phyloP scores from a whole-genome alignment of 2,329 filamentous ascomycete species.

The Xylariaceae sp. region DNA sequence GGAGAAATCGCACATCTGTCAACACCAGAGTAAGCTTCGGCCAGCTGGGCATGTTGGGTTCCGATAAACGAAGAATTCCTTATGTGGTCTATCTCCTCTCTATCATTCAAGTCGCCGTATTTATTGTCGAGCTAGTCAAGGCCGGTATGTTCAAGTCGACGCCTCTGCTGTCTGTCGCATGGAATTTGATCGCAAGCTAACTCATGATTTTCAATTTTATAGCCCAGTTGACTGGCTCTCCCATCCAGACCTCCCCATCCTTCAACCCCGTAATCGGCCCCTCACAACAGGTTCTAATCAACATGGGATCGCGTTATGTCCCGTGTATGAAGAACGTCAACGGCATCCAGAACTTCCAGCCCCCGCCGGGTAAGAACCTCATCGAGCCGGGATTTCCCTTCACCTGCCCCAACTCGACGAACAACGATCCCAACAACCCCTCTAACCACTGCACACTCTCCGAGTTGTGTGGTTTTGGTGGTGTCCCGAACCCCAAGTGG shows the following conservation, averaged over 20 bases:
- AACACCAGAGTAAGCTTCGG: conserved; percentile 49
- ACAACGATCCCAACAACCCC: conserved; percentile 42
- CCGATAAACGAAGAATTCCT: conserved; percentile 55
- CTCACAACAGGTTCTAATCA: conserved; percentile 83
- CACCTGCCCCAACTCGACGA: conserved; percentile 77
- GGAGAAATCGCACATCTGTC: conserved; percentile 33
- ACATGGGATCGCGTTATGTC: conserved; percentile 89
- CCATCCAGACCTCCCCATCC: conserved; percentile 71
- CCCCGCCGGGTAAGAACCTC: conserved; percentile 7
- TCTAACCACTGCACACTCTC: conserved; percentile 65
- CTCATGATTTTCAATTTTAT: conserved; percentile 9
- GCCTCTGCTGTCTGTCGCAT: background rate
- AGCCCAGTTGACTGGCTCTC: conserved; percentile 72
- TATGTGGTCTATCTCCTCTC: conserved; percentile 82
- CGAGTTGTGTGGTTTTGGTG: conserved; percentile 77
- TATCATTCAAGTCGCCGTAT: conserved; percentile 71
- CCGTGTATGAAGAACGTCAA: conserved; percentile 89
- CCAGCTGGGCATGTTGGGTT: conserved; percentile 55
- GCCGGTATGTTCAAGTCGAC: conserved; percentile 58
- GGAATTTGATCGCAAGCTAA: conserved; percentile 4
- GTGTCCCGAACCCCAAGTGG: conserved; percentile 63
- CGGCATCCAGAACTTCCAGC: conserved; percentile 50
- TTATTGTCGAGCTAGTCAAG: conserved; percentile 80
- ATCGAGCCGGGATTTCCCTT: conserved; percentile 48
- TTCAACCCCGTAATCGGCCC: conserved; percentile 99